Base-by-base conservation (phyloP, 139 green algal genomes). In the Chloropicon primus region DNA sequence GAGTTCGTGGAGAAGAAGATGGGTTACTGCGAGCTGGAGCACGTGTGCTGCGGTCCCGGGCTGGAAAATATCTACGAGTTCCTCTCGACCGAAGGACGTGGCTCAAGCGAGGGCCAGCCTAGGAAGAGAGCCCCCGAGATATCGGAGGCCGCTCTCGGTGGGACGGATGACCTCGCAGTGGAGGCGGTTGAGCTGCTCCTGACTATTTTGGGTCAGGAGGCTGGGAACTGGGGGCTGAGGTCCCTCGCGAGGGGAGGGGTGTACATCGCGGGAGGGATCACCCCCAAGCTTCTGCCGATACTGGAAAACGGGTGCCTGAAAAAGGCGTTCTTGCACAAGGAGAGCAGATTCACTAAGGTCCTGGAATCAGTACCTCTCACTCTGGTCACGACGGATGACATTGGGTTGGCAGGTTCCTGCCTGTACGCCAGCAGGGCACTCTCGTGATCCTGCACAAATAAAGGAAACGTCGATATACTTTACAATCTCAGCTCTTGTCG, bases 41-140 rank as follows among this genome's bases (percentile, higher is more conserved):
- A 93, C 77, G 87, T 97, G 25, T 90, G 87, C 0, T 97, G 93
- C 77, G 93, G 93, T 21, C 83, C 77, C 26, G 93, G 93, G 0
- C 81, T 98, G 53, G 86, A 91, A 53, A 87, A 93, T 21, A 97
- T 98, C 79, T 96, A 97, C 84, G 80, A 92, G 73, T 97, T 98
- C 79, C 81, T 98, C 17, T 2, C 5, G n/a, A 17, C 41, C 41
- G 41, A 17, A 62, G 41, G 41, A n/a, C 41, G 41, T n/a, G 41
- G 41, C 41, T 5, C 41, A 62, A 17, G 41, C 41, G 41, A 62
- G 41, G 41, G n/a, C n/a, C n/a, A n/a, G n/a, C n/a, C n/a, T n/a
- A 62, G 41, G 41, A 62, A 17, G 41, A 62, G 10, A 17, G 73
- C 73, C 24, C 24, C 78, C 25, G 74, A 71, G 75, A 90, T 97